phyloP scores from a whole-genome alignment of 768 basidiomycete species.

The Hortiboletus campestris region DNA sequence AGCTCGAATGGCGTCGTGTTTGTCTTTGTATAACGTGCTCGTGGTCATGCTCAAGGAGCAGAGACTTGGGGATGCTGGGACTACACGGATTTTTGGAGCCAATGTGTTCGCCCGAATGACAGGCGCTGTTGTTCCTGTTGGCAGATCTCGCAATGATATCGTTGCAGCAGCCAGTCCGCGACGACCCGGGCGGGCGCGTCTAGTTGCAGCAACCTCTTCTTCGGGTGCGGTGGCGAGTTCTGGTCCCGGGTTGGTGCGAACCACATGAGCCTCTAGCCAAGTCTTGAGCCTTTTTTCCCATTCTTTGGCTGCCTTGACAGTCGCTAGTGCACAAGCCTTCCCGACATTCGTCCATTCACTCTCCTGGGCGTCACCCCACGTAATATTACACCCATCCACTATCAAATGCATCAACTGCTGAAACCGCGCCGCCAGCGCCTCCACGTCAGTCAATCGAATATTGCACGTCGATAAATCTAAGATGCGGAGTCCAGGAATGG shows the following conservation, averaged over 20 bases:
- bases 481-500: conserved; percentile 47
- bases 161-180: conserved; percentile 65
- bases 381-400: conserved; percentile 62
- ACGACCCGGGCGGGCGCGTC: conserved; percentile 44
- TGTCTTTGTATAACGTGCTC: conserved; percentile 28
- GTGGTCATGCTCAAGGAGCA: conserved; percentile 48
- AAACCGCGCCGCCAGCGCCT: conserved; percentile 52
- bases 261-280: conserved; percentile 43
- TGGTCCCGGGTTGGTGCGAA: neutral
- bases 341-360: conserved; percentile 64
- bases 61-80: conserved; percentile 54
- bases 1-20: conserved; percentile 39
- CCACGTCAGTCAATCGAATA: conserved; percentile 53
- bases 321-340: conserved; percentile 56
- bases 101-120: conserved; percentile 5
- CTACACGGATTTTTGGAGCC: conserved; percentile 48
- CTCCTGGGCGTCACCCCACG: conserved; percentile 48
- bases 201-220: conserved; percentile 1
- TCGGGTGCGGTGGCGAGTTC: neutral
- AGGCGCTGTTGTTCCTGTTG: conserved; percentile 16
- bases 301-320: conserved; percentile 59
- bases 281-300: conserved; percentile 59
- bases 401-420: conserved; percentile 59
- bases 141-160: conserved; percentile 51
- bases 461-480: conserved; percentile 78